Evolutionary conservation across 768 basidiomycete species (phyloP), one percentile per base, ranked within the genome.

Genomic region (Boletus subcaerulescens): DNA sequence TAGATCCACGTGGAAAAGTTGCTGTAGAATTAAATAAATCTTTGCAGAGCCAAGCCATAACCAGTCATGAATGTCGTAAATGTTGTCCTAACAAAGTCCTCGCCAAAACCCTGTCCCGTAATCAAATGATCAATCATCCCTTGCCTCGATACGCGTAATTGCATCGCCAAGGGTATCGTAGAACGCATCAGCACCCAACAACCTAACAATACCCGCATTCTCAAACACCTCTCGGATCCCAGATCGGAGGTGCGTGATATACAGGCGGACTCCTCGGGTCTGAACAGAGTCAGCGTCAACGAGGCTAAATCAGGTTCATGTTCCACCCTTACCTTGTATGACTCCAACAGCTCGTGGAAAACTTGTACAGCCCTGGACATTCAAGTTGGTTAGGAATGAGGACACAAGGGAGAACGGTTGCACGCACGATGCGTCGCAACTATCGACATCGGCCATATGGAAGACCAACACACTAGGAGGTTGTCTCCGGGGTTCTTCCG

Each of bases 401-500:
- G 41, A 5, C n/a, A 40, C n/a, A 47, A 40, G 52, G 44, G 10
- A 40, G 29, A 47, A n/a, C 3, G 6, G 12, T n/a, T 32, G 14
- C 20, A 74, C 88, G 70, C 65, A 95, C 89, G 91, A 93, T 9
- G 96, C 93, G 68, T 99, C 96, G 56, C 91, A 86, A 17, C 78
- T 81, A 53, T 94, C 91, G 4, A 97, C 89, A 72, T 98, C 96
- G 13, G 88, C 87, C 79, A 98, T 80, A 62, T 98, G 95, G 71
- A 99, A 94, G 20, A 97, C 91, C 22, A 98, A 71, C 3, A 85
- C 84, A 13, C 79, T 81, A 5, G 93, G 86, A 53, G 87, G 80
- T 50, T 85, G 81, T 58, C 93, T 77, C 14, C 84, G 77, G 0
- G 91, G 95, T 53, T 81, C 85, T 58, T 98, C 96, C 2, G 91